Base-by-base conservation (phyloP, 179 eudicot species). In the Carnegiea gigantea region DNA sequence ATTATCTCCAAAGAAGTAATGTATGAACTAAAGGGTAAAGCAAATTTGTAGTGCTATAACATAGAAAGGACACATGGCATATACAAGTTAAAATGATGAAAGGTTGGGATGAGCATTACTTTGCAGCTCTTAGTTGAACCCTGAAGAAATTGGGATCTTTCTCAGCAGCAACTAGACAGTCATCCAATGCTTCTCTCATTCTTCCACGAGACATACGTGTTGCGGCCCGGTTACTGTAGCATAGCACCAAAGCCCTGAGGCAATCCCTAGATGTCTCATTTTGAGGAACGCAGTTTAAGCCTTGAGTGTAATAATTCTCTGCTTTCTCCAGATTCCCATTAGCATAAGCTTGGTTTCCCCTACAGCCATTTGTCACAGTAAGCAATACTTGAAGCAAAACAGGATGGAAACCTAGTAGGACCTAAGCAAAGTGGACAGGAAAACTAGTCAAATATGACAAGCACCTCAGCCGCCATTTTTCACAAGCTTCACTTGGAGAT, bases 221-320 rank as follows among this genome's bases (percentile, higher is more conserved):
- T 40, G 98, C 98, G 83, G 98, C 98, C 79, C 99, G 95, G 82
- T 97, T 96, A 86, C 97, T 93, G 86, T 92, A 94, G 86, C 99
- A 97, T 51, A 93, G 89, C 73, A 93, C 88, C 88, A 94, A 89
- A 82, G 97, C 92, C 80, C 91, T 88, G 68, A 80, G 81, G 73
- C 90, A 87, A 73, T 82, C 89, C 85, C 88, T 92, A 75, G 89
- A 80, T 78, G 85, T 83, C 84, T 86, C 86, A 11, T 73, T 84
- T 68, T 70, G 84, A 48, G 88, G 84, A 75, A 91, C 81, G 76
- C 90, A 87, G 85, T 86, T 86, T 81, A 97, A 85, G 65, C 98
- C 98, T 84, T 87, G 93, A 46, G 97, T 86, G 87, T 97, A 97
- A 72, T 73, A 89, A 26, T 88, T 90, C 86, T 97, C 98, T 49